Percentiles rank a stretch among this genome's conserved stretches.
These are phyloP conservation scores for Glebionis coronaria DNA, from an alignment of 129 eudicot species.

Conservation along the genomic window DNA sequence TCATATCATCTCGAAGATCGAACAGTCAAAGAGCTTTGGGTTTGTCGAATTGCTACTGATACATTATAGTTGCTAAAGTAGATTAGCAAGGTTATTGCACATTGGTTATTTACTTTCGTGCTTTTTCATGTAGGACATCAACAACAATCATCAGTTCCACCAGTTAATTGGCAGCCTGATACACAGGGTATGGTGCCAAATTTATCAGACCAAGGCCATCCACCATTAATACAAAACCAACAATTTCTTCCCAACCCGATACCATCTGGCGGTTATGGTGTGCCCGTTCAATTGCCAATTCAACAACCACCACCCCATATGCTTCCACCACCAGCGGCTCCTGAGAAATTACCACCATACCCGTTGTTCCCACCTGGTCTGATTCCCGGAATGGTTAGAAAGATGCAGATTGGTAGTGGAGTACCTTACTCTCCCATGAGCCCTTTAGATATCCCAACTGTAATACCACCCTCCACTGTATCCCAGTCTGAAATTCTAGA, in stretches of 20 bases:
- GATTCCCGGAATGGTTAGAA: slow-evolving; percentile 94
- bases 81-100: background rate
- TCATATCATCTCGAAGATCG: no score
- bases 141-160: slow-evolving; percentile 31
- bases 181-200: slow-evolving; percentile 40
- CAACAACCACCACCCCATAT: slow-evolving; percentile 36
- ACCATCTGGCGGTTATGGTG: slow-evolving; percentile 42
- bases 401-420: slow-evolving; percentile 96
- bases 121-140: slow-evolving; percentile 34
- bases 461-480: slow-evolving; percentile 44
- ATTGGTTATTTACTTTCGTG: background rate
- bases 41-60: no score
- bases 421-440: slow-evolving; percentile 99
- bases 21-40: no score
- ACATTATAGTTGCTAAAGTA: no score
- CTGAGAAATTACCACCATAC: slow-evolving; percentile 72
- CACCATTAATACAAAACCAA: slow-evolving; percentile 29
- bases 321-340: slow-evolving; percentile 34
- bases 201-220: slow-evolving; percentile 49
- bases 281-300: slow-evolving; percentile 44
- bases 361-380: slow-evolving; percentile 97
- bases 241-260: slow-evolving; percentile 7
- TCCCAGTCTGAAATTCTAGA: slow-evolving; percentile 75
- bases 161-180: slow-evolving; percentile 53
- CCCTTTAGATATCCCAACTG: slow-evolving; percentile 62